Evolutionary conservation across 1,284 basidiomycete genomes (phyloP).

Genomic region (Leccinum pachyderme): DNA sequence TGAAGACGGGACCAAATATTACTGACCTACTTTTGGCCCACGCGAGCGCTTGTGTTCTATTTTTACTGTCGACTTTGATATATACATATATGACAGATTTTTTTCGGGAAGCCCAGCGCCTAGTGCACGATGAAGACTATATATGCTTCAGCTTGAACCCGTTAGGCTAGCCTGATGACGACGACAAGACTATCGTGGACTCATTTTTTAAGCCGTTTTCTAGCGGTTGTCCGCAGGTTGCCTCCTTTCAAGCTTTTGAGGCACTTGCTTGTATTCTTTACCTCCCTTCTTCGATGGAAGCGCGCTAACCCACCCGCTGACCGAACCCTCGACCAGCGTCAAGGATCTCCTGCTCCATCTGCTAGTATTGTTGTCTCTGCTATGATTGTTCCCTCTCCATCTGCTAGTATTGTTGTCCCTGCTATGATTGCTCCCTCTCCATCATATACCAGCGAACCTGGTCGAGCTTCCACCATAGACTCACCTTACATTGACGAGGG

Average conservation of each 20-base stretch:
- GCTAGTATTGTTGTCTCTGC: neutral
- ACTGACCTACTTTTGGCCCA: neutral
- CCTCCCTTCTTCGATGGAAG: slow-evolving; percentile 3
- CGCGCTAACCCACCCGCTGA: neutral
- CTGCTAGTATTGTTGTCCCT: slow-evolving; percentile 1
- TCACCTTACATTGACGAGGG: slow-evolving; percentile 17
- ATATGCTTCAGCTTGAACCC: neutral
- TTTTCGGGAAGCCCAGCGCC: neutral
- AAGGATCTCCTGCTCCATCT: neutral
- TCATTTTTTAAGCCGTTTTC: slow-evolving; percentile 9
- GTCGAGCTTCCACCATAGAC: slow-evolving; percentile 14
- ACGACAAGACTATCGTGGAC: neutral
- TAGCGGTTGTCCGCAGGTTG: neutral
- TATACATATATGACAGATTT: neutral
- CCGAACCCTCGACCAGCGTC: neutral
- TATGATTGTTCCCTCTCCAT: neutral
- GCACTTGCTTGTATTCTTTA: slow-evolving; percentile 8
- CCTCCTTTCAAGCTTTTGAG: slow-evolving; percentile 2
- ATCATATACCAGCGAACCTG: neutral
- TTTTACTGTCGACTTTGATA: neutral
- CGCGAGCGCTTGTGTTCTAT: neutral
- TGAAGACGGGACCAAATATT: slow-evolving; percentile 29
- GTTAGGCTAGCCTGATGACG: neutral
- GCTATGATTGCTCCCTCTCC: slow-evolving; percentile 17
- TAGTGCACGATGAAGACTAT: neutral